These are phyloP conservation scores for Phylloporus scabripes DNA, from an alignment of 768 basidiomycete genomes.

Conservation along the genomic window DNA sequence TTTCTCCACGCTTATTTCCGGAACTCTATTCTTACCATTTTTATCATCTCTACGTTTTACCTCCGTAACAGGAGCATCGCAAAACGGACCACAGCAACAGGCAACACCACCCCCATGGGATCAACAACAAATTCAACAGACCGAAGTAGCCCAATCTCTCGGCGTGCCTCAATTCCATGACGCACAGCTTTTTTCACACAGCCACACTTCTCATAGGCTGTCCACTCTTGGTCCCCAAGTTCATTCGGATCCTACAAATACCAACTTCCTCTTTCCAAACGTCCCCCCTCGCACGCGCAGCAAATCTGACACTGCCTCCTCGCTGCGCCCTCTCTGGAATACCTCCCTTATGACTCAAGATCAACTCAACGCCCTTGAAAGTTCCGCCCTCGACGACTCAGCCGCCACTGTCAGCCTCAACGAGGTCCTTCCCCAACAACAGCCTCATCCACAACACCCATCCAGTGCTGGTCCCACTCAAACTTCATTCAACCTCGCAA, in stretches of 20 bases:
- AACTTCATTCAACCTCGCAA: conserved; percentile 25
- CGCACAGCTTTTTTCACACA: conserved; percentile 30
- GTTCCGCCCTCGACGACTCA: conserved; percentile 37
- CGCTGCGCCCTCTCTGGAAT: conserved; percentile 51
- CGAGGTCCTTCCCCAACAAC: conserved; percentile 27
- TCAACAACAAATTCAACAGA: conserved; percentile 33
- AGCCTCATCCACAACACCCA: conserved; percentile 15
- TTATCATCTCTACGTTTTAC: conserved; percentile 21
- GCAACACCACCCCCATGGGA: conserved; percentile 32
- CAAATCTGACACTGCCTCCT: conserved; percentile 51
- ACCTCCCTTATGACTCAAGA: conserved; percentile 34
- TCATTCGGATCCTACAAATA: conserved; percentile 34
- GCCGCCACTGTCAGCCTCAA: conserved; percentile 25
- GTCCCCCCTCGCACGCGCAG: conserved; percentile 45
- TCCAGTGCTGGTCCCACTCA: conserved; percentile 23
- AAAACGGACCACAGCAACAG: conserved; percentile 32
- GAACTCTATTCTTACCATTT: conserved; percentile 29
- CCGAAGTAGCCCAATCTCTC: conserved; percentile 28
- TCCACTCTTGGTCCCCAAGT: conserved; percentile 30
- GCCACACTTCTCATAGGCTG: conserved; percentile 34
- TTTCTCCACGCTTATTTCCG: conserved; percentile 29
- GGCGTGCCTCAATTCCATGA: conserved; percentile 28
- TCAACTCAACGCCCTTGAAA: conserved; percentile 30
- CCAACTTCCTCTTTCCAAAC: conserved; percentile 34
- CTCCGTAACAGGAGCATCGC: conserved; percentile 26